Conservation (phyloP, 306 rosid species). For the Quercus dentata region DNA sequence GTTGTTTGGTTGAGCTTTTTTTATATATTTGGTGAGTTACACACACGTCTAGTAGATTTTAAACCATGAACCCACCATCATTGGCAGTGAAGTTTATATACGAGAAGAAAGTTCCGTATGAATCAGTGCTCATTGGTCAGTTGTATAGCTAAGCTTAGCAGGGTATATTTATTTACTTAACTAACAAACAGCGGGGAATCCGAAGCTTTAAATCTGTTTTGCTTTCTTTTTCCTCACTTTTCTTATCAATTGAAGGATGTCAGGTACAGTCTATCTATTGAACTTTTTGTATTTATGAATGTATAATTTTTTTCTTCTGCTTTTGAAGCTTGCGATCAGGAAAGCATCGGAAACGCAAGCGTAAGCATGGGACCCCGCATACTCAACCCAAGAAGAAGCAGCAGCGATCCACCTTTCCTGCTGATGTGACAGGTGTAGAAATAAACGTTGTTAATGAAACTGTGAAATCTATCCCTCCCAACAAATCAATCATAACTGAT, state of each 20-base stretch:
- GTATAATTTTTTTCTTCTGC: conserved; percentile 3
- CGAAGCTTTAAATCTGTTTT: neutral
- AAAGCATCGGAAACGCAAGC: conserved; percentile 58
- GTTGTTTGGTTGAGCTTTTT: neutral
- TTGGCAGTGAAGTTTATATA: too few species aligned
- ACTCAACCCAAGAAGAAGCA: conserved; percentile 65
- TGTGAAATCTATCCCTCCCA: conserved; percentile 38
- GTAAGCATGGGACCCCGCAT: conserved; percentile 48
- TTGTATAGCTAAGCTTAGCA: neutral
- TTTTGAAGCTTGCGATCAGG: conserved; percentile 52
- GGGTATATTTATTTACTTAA: neutral
- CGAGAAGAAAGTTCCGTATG: too few species aligned
- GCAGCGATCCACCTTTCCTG: conserved; percentile 48
- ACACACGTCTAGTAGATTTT: too few species aligned
- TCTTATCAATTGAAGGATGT: neutral
- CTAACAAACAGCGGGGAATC: neutral
- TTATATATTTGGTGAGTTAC: too few species aligned
- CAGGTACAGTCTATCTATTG: neutral
- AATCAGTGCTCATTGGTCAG: too few species aligned
- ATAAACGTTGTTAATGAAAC: conserved; percentile 29
- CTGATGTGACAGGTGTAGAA: conserved; percentile 48
- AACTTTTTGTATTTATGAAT: neutral
- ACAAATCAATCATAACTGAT: conserved; percentile 20
- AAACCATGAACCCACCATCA: too few species aligned
- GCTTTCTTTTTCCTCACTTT: neutral